Percentiles rank a stretch among this genome's conserved stretches.
These are phyloP conservation scores for Chrysoporthe cubensis DNA, from an alignment of 2,329 filamentous ascomycete genomes.

Conservation along the genomic window DNA sequence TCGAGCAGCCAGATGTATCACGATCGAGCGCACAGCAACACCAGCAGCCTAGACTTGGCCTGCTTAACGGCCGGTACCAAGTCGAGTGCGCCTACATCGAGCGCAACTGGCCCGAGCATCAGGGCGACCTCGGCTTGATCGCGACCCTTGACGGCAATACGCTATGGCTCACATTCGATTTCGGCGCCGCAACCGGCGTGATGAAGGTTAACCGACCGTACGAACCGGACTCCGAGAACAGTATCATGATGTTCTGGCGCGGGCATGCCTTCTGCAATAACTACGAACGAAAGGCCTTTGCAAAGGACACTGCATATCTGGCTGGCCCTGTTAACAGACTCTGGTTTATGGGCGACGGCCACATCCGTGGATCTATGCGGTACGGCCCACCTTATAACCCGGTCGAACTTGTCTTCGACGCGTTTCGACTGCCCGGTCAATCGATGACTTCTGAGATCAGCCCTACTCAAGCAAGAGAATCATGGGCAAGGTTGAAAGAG, in stretches of 20 bases:
- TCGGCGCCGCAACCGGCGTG: constrained; percentile 47
- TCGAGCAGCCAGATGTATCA: constrained; percentile 22
- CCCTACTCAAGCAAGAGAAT: constrained; percentile 18
- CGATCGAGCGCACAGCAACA: constrained; percentile 24
- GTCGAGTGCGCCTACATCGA: constrained; percentile 38
- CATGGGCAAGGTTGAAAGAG: constrained; percentile 13
- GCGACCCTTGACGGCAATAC: constrained; percentile 44
- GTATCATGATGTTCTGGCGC: constrained; percentile 42
- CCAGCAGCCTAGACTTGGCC: constrained; percentile 34
- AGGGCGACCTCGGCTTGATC: constrained; percentile 39
- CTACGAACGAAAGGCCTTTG: constrained; percentile 27
- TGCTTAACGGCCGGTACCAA: constrained; percentile 51
- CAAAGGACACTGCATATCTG: constrained; percentile 30
- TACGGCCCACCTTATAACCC: constrained; percentile 30
- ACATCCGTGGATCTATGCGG: constrained; percentile 37
- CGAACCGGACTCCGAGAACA: constrained; percentile 35
- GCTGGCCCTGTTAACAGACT: constrained; percentile 38
- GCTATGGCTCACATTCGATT: constrained; percentile 52
- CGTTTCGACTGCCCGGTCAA: constrained; percentile 33
- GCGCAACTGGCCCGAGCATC: constrained; percentile 34
- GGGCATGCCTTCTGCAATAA: constrained; percentile 39
- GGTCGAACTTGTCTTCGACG: constrained; percentile 37
- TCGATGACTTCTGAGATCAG: constrained; percentile 25
- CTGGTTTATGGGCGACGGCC: constrained; percentile 43
- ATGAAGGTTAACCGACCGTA: constrained; percentile 45